These are phyloP conservation scores for Prototheca stagnorum DNA, from an alignment of 163 green algal genomes.

Conservation along the genomic window DNA sequence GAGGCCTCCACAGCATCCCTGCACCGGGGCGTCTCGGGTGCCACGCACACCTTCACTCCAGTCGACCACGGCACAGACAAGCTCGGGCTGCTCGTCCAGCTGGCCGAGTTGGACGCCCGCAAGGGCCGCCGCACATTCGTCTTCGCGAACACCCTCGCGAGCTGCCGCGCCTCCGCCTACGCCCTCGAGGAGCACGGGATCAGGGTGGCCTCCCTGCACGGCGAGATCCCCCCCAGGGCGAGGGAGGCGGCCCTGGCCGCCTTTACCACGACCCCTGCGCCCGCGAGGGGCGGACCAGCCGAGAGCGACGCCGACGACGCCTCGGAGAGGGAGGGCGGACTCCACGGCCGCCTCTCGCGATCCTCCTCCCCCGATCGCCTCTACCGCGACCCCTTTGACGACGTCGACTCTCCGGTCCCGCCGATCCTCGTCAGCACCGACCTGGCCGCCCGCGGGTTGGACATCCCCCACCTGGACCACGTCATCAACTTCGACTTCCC, in stretches of 20 bases:
- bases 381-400: no score
- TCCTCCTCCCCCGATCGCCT: no score
- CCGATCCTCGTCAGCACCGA: conserved; percentile 85
- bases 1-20: conserved; percentile 51
- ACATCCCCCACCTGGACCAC: conserved; percentile 76
- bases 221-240: conserved; percentile 63
- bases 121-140: conserved; percentile 52
- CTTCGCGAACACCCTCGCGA: conserved; percentile 92
- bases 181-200: conserved; percentile 49
- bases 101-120: conserved; percentile 7
- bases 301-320: no score
- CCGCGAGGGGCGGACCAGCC: no score
- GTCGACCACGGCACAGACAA: conserved; percentile 49
- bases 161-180: conserved; percentile 39
- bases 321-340: not conserved
- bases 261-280: no score
- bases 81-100: conserved; percentile 36
- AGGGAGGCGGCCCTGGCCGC: conserved; percentile 47
- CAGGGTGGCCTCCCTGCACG: conserved; percentile 46
- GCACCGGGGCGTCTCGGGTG: conserved; percentile 53
- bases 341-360: not conserved
- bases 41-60: conserved; percentile 62
- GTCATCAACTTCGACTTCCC: conserved; percentile 99
- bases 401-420: not conserved
- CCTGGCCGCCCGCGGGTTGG: conserved; percentile 74